Conservation (phyloP, 2,329 filamentous ascomycete species). For the Clarireedia sp. region DNA sequence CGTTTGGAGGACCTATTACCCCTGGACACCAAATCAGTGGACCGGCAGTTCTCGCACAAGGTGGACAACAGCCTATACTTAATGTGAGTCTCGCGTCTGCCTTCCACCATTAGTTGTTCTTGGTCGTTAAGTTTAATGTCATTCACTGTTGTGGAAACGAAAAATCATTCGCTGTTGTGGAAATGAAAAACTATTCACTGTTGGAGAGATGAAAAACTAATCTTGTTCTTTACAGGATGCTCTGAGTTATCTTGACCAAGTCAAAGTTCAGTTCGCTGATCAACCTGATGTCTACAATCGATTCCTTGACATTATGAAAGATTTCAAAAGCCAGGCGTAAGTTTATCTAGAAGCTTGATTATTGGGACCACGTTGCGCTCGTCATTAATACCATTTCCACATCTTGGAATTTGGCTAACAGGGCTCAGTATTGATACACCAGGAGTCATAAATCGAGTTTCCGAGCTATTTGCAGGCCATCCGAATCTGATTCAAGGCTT, state of each 20-base stretch:
- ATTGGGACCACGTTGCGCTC: constrained; percentile 17
- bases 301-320: constrained; percentile 98
- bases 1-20: constrained; percentile 41
- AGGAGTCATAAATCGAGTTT: constrained; percentile 93
- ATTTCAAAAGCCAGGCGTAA: constrained; percentile 95
- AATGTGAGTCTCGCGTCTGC: constrained; percentile 43
- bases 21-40: constrained; percentile 28
- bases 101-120: background rate
- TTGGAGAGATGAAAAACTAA: no score
- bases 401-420: background rate
- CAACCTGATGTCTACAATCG: constrained; percentile 96
- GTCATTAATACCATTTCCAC: constrained; percentile 14
- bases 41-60: constrained; percentile 55
- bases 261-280: constrained; percentile 95
- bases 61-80: constrained; percentile 71
- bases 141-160: background rate
- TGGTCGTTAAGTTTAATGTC: background rate
- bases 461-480: constrained; percentile 89
- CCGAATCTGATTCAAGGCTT: constrained; percentile 95
- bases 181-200: no score
- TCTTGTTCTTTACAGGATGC: constrained; percentile 49
- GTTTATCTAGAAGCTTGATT: constrained; percentile 31
- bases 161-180: background rate
- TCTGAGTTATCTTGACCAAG: constrained; percentile 92
- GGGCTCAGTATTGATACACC: constrained; percentile 79